phyloP scores from a whole-genome alignment of 441 rosid species.

The Pelargonium citronellum region DNA sequence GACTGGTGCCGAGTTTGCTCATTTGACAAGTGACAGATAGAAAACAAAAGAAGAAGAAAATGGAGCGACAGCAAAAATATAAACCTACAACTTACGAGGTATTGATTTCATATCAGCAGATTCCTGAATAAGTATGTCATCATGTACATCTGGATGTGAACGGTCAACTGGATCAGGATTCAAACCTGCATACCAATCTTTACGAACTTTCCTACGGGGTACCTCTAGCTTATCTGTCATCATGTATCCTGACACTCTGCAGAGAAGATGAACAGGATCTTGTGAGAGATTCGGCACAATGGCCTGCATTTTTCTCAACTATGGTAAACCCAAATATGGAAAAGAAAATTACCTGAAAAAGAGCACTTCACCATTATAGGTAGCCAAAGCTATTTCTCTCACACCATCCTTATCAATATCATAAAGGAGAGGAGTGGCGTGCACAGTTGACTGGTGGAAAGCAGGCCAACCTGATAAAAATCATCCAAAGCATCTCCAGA shows the following conservation, averaged over 20 bases:
- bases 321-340: neutral
- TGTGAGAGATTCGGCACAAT: neutral
- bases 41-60: constrained; percentile 12
- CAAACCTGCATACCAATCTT: constrained; percentile 90
- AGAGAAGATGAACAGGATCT: constrained; percentile 18
- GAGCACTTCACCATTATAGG: constrained; percentile 90
- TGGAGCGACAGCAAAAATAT: neutral
- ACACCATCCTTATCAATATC: constrained; percentile 98
- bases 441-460: constrained; percentile 94
- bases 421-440: constrained; percentile 85
- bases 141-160: constrained; percentile 85
- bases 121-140: constrained; percentile 53
- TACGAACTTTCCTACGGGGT: constrained; percentile 81
- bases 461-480: constrained; percentile 92
- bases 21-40: constrained; percentile 13
- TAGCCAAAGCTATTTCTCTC: constrained; percentile 90
- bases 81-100: constrained; percentile 44
- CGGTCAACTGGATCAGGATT: constrained; percentile 86
- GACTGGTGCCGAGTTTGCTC: constrained; percentile 13
- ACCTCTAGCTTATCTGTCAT: constrained; percentile 89
- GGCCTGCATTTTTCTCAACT: constrained; percentile 1
- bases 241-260: constrained; percentile 87
- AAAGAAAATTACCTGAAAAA: constrained; percentile 68
- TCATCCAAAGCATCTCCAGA: constrained; percentile 1
- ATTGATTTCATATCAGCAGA: constrained; percentile 43